Conservation (phyloP, 2,329 filamentous ascomycete genomes). For the Calonectria pseudoturangicola region DNA sequence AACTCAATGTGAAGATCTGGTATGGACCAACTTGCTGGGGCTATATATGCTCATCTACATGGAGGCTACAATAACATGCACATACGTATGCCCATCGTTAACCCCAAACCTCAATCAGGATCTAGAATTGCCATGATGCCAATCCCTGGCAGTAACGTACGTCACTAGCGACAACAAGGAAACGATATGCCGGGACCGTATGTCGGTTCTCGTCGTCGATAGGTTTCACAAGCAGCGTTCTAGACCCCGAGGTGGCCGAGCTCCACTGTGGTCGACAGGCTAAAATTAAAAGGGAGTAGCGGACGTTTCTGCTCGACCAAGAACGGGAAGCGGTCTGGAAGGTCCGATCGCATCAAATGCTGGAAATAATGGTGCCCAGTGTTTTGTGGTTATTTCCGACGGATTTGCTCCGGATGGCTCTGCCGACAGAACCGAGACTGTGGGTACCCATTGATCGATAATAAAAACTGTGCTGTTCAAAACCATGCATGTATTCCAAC, state of each 20-base stretch:
- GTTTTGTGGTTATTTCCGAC: conserved; percentile 1
- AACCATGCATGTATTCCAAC: neutral
- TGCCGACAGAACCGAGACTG: conserved; percentile 5
- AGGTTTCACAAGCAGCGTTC: conserved; percentile 5
- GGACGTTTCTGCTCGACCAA: neutral
- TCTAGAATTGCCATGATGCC: neutral
- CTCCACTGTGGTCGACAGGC: neutral
- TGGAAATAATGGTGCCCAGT: neutral
- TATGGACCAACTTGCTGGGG: neutral
- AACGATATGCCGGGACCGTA: too few species aligned
- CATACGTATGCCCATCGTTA: neutral
- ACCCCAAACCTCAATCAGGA: neutral
- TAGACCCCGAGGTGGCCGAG: neutral
- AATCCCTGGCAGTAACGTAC: conserved; percentile 1
- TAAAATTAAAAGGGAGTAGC: conserved; percentile 3
- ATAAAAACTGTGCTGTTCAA: neutral
- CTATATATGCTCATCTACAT: conserved; percentile 6
- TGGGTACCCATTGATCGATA: neutral
- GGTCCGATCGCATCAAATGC: neutral
- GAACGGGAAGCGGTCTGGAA: neutral
- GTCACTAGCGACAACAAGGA: neutral
- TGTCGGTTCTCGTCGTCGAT: too few species aligned
- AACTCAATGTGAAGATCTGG: too few species aligned
- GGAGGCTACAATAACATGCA: neutral
- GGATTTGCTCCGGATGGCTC: conserved; percentile 1